Conservation (phyloP, 495 filamentous ascomycete species). For the Clohesyomyces aquaticus region DNA sequence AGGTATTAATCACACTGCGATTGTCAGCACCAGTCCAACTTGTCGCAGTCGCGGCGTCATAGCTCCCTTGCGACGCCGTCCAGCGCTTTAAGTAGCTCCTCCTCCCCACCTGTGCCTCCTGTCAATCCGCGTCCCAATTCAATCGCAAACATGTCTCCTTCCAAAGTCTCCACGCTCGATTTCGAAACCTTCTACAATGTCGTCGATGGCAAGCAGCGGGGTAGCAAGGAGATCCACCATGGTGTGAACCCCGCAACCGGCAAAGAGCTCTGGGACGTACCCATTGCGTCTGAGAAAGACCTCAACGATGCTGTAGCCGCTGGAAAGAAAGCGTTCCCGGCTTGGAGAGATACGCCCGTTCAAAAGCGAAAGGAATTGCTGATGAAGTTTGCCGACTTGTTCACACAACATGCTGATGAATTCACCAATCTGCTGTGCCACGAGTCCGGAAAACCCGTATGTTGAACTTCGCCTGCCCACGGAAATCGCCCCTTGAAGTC, state of each 20-base stretch:
- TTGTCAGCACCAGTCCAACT: background rate
- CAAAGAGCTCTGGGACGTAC: conserved; percentile 58
- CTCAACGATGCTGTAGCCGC: conserved; percentile 58
- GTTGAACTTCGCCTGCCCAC: conserved; percentile 12
- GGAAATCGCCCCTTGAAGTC: too few relatives aligned
- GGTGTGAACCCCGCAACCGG: conserved; percentile 58
- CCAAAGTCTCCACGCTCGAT: conserved; percentile 45
- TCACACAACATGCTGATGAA: conserved; percentile 50
- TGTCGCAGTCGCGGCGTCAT: background rate
- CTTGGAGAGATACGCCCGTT: conserved; percentile 56
- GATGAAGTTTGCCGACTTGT: conserved; percentile 56
- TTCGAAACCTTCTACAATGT: conserved; percentile 54
- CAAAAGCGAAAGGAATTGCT: conserved; percentile 62
- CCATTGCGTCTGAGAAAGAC: conserved; percentile 57
- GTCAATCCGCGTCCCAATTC: conserved; percentile 1
- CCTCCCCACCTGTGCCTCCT: background rate
- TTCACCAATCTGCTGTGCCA: conserved; percentile 57
- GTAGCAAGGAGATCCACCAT: conserved; percentile 45
- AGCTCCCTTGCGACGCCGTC: background rate
- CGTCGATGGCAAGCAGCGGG: conserved; percentile 52
- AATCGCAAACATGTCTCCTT: conserved; percentile 47
- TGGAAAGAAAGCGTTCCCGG: conserved; percentile 55
- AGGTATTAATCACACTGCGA: too few relatives aligned
- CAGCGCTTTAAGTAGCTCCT: background rate
- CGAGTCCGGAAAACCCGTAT: conserved; percentile 63